Evolutionary conservation across 148 eudicot species (phyloP), one percentile per base, ranked within the genome.

Genomic region (Suaeda aralocaspica): DNA sequence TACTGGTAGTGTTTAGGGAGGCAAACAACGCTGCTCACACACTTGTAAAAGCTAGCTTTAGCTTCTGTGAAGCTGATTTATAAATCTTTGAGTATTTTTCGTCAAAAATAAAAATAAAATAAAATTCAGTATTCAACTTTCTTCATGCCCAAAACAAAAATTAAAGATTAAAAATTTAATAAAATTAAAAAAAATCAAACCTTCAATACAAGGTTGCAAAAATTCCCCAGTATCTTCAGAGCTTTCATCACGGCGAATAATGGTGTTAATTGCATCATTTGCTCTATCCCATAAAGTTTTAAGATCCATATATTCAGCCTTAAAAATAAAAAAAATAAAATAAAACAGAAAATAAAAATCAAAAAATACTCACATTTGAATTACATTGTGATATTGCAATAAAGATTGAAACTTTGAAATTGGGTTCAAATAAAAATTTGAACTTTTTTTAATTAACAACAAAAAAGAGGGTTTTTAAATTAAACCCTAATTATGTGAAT

Each of bases 191-290:
- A 9, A 50, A 11, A 48, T 6, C 12, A 11, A 81, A 91, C 98
- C 98, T 91, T 93, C 98, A 79, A 93, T 88, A 77, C 98, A 93
- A 29, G 96, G 98, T 69, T 92, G 98, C 79, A 93, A 73, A 76
- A 74, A 80, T 67, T 86, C 84, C 60, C 89, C 97, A 9, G 87
- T 85, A 77, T 93, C 98, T 9, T 92, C 97, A 18, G 86, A 68
- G 72, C 79, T 83, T 78, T 93, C 89, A 73, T 93, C 98, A 78
- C 85, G 85, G 78, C 96, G 75, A 69, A 93, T 93, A 5, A 93
- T 93, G 15, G 95, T 93, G 65, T 91, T 82, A 79, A 93, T 70
- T 19, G 97, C 98, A 66, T 93, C 98, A 76, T 88, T 93, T 21
- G 89, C 76, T 30, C 98, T 83, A 67, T 91, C 92, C 98, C 96